Evolutionary conservation across 352 stramenopile species (phyloP).

Genomic region (Phytophthora rubi): DNA sequence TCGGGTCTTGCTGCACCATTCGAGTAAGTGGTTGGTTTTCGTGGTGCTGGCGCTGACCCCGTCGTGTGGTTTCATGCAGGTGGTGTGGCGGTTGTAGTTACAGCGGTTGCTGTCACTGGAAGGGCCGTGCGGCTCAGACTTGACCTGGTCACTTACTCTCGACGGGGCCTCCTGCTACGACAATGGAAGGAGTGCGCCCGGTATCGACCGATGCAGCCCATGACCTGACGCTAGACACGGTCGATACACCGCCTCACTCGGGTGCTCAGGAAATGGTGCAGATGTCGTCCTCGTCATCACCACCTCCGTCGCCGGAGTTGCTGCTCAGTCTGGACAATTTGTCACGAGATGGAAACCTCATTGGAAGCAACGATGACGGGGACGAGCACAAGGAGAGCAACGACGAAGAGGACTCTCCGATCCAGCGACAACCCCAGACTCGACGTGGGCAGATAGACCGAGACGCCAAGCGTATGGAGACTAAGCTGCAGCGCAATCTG

Average conservation of each 20-base stretch:
- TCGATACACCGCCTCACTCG: conserved; percentile 7
- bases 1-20: conserved; percentile 14
- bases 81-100: conserved; percentile 10
- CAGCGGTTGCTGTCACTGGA: conserved; percentile 20
- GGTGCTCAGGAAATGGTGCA: not conserved
- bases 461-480: conserved; percentile 49
- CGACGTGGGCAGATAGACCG: conserved; percentile 23
- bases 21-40: conserved; percentile 16
- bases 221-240: conserved; percentile 15
- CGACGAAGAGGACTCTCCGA: conserved; percentile 10
- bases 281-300: not conserved
- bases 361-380: conserved; percentile 10
- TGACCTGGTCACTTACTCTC: conserved; percentile 22
- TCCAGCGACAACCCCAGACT: conserved; percentile 4
- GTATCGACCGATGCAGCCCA: conserved; percentile 2
- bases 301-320: conserved; percentile 25
- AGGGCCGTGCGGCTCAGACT: conserved; percentile 22
- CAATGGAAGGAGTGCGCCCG: conserved; percentile 4
- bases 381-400: conserved; percentile 17
- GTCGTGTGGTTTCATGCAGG: conserved; percentile 28
- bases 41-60: conserved; percentile 12
- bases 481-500: conserved; percentile 57
- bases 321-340: conserved; percentile 59
- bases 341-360: conserved; percentile 26
- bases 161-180: not conserved